Evolutionary conservation across 2,329 filamentous ascomycete species (phyloP), one percentile per base, ranked within the genome.

Genomic region (Cordyceps militaris): DNA sequence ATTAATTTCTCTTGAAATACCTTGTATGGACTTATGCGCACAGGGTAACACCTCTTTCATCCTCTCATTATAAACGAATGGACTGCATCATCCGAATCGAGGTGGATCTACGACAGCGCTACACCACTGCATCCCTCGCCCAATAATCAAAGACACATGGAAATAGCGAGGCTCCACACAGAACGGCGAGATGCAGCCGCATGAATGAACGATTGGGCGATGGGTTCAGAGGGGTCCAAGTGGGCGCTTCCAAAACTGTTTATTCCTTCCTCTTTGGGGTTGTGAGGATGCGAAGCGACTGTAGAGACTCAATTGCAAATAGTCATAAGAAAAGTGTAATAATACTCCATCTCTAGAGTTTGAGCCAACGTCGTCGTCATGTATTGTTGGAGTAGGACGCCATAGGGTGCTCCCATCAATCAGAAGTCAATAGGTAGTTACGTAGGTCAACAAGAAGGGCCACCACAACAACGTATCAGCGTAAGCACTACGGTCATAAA

Each of bases 111-210:
- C 32, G n/a, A 19, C 30, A 13, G 10, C 42, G 11, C 42, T 28
- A 28, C 23, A 2, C 44, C 49, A 5, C 19, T 32, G 26, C 44
- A 49, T 49, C 54, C 54, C 54, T 56, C 19, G 44, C 36, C 44
- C 43, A 56, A 42, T 42, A 10, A 56, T 56, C 54, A 56, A 47
- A 56, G 46, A 56, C 54, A 56, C 34, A 19, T 43, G n/a, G 54
- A 34, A 43, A 56, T 56, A 56, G 43, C 34, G 13, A 43, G 44
- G 38, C 53, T 50, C 54, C 54, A 56, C 54, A 50, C 19, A 21
- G 52, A 55, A 40, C 36, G 36, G 54, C 54, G 24, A 46, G 38
- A 43, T 43, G 46, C 46, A 43, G 14, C 36, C 54, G 43, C 30
- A 40, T 49, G 44, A n/a, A 16, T 26, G 19, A 3, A 21, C 44